These are phyloP conservation scores for Cutaneotrichosporon sp. DNA, from an alignment of 1,284 basidiomycete genomes.

Conservation along the genomic window DNA sequence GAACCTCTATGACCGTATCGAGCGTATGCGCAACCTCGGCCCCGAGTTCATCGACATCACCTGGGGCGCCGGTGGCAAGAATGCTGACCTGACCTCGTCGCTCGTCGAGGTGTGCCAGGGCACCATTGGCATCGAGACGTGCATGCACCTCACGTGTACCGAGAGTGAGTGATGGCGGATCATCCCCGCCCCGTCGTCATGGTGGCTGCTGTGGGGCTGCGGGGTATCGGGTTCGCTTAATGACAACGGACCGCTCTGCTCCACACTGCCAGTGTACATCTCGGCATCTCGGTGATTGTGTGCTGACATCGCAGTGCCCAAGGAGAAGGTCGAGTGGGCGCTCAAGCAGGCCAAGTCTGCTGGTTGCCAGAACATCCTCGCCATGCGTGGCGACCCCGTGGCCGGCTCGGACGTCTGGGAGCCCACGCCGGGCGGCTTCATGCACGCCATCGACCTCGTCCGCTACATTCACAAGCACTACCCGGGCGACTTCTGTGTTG, in stretches of 20 bases:
- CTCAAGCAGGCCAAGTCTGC: slow-evolving; percentile 87
- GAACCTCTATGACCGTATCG: slow-evolving; percentile 94
- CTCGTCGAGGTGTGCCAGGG: slow-evolving; percentile 95
- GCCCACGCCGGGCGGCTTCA: slow-evolving; percentile 82
- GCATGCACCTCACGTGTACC: slow-evolving; percentile 98
- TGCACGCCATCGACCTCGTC: slow-evolving; percentile 88
- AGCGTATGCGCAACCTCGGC: slow-evolving; percentile 92
- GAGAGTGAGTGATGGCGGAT: slow-evolving; percentile 62
- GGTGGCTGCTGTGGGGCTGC: background rate
- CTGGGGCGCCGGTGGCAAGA: slow-evolving; percentile 96
- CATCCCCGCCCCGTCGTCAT: background rate
- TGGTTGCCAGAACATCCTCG: slow-evolving; percentile 93
- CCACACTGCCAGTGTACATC: background rate
- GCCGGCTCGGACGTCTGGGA: slow-evolving; percentile 86
- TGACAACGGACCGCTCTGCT: background rate
- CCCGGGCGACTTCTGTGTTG: slow-evolving; percentile 90
- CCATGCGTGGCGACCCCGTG: slow-evolving; percentile 91
- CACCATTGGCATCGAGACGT: slow-evolving; percentile 89
- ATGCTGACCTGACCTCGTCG: slow-evolving; percentile 88
- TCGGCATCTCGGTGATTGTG: background rate
- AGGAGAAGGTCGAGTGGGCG: slow-evolving; percentile 88
- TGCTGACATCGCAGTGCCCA: slow-evolving; percentile 62
- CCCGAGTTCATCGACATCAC: slow-evolving; percentile 99
- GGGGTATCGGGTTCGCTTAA: background rate
- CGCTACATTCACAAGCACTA: slow-evolving; percentile 77